phyloP scores from a whole-genome alignment of 805 yeast species.

The Saturnispora quitensis region DNA sequence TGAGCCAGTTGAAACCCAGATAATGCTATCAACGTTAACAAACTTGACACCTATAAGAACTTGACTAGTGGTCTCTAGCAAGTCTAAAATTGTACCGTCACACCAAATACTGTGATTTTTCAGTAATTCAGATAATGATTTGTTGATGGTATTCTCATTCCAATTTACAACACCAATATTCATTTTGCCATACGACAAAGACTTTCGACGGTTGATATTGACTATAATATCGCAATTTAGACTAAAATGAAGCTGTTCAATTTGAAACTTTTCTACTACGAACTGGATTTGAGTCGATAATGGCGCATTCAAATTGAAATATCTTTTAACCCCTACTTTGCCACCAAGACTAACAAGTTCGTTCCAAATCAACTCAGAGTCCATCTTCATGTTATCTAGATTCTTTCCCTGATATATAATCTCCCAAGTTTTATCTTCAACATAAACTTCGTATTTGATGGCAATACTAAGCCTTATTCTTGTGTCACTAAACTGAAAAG shows the following conservation, averaged over 20 bases:
- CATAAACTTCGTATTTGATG: slow-evolving; percentile 1
- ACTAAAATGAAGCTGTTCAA: neutral
- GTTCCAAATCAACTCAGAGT: slow-evolving; percentile 1
- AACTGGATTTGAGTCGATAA: slow-evolving; percentile 1
- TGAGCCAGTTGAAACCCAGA: slow-evolving; percentile 4
- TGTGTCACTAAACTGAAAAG: neutral
- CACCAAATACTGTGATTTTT: neutral
- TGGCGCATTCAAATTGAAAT: slow-evolving; percentile 1
- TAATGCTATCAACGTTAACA: neutral
- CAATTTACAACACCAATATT: neutral
- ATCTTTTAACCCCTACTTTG: neutral
- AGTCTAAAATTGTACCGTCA: slow-evolving; percentile 2
- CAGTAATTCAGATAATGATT: neutral
- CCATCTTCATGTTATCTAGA: neutral
- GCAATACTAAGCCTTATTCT: slow-evolving; percentile 2
- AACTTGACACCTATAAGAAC: slow-evolving; percentile 1
- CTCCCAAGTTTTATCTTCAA: neutral
- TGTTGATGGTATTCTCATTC: neutral
- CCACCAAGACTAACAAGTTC: neutral
- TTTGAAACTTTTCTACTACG: neutral
- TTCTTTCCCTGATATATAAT: slow-evolving; percentile 2
- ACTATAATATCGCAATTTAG: neutral
- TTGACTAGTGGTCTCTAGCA: slow-evolving; percentile 2
- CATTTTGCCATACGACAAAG: neutral
- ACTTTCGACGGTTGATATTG: neutral